phyloP scores from a whole-genome alignment of 139 green algal genomes.

The Cymbomonas tetramitiformis region DNA sequence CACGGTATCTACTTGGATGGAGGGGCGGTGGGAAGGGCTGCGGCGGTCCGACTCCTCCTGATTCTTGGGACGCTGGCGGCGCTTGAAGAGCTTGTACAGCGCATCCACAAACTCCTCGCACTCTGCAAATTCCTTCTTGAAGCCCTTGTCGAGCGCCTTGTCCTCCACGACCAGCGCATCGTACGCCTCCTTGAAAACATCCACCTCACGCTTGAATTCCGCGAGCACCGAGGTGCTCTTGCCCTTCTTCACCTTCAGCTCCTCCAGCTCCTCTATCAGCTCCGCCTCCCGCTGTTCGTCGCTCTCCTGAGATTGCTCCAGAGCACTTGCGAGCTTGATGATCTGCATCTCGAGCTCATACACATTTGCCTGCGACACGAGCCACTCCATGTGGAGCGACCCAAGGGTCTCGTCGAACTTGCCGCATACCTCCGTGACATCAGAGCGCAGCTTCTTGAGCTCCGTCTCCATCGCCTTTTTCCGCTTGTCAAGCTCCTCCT shows the following conservation, averaged over 20 bases:
- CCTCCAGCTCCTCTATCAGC: constrained; percentile 3
- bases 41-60: neutral
- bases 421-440: neutral
- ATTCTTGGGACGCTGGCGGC: neutral
- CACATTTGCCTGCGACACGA: neutral
- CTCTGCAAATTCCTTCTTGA: constrained; percentile 18
- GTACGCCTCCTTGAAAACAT: neutral
- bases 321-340: neutral
- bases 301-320: neutral
- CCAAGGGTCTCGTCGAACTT: constrained; percentile 8
- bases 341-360: constrained; percentile 1
- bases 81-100: constrained; percentile 7
- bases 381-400: neutral
- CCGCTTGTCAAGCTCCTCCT: neutral
- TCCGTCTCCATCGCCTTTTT: constrained; percentile 11
- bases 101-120: neutral
- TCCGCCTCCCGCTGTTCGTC: neutral
- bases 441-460: constrained; percentile 11
- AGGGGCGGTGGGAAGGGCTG: neutral
- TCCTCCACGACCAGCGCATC: constrained; percentile 6
- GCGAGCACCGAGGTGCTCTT: constrained; percentile 1
- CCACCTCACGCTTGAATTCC: neutral
- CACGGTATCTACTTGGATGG: constrained; percentile 19
- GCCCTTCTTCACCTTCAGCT: neutral
- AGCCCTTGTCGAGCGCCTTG: constrained; percentile 7